Base-by-base conservation (phyloP, 495 filamentous ascomycete genomes). In the Zalerion maritima region DNA sequence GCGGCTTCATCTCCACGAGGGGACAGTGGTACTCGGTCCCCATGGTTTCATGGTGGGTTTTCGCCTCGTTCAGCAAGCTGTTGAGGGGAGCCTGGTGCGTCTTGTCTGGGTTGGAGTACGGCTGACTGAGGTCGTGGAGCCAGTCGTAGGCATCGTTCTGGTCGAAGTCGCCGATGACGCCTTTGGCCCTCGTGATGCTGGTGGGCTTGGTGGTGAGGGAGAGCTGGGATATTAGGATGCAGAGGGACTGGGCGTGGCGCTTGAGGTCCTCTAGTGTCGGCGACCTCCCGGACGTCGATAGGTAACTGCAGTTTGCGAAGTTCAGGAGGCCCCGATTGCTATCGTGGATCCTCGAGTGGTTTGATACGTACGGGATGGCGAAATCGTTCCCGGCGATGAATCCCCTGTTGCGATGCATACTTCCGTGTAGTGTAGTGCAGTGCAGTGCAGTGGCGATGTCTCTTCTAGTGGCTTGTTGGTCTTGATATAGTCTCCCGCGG, bases 191-290 rank as follows among this genome's bases (percentile, higher is more conserved):
- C 22, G 9, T 19, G 24, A 54, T 34, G 31, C 57, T 35, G 18
- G 31, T 39, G 11, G 43, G 32, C 29, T 34, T 16, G 28, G 42
- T 13, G 26, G 28, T 45, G 20, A 64, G 51, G 5, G 42, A 53
- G 20, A 69, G 35, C 9, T 47, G 32, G 8, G 53, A 57, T 38
- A 71, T 69, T 11, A 71, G 48, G 4, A 56, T 43, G 28, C 52
- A 50, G 10, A 71, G 49, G 5, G 60, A 57, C 28, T 71, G 67
- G 6, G 58, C 64, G 31, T 70, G 65, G 40, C 67, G 62, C 42
- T 71, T 71, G 12, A 71, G 45, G 6, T 59, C 54, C 1, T 60
- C 44, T 17, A 71, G 43, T 10, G 63, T 68, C 4, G 65, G 67
- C 6, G 62, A 37, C 5, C 46, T 30, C 10, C 53, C 54, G 6